Evolutionary conservation across 768 basidiomycete species (phyloP).

Genomic region (Daedaleopsis nitida): DNA sequence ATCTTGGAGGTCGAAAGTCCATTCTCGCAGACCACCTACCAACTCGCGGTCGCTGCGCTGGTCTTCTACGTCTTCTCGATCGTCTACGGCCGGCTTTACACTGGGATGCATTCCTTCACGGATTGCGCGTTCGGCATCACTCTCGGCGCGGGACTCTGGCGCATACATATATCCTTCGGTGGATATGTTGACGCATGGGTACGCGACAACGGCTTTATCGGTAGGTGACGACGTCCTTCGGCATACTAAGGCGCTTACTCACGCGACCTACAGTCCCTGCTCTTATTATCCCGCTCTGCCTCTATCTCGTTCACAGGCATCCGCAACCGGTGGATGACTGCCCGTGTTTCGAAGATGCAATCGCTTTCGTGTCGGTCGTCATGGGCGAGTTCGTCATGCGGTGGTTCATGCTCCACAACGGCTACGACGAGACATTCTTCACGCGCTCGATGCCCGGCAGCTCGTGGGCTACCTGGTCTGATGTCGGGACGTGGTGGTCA

Average conservation of each 20-base stretch:
- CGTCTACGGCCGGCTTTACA: slow-evolving; percentile 80
- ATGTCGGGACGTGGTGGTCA: slow-evolving; percentile 38
- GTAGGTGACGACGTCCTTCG: slow-evolving; percentile 24
- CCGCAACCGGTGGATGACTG: slow-evolving; percentile 96
- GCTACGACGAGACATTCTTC: slow-evolving; percentile 36
- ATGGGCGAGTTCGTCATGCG: slow-evolving; percentile 69
- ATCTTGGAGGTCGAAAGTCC: background rate
- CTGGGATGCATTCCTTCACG: slow-evolving; percentile 86
- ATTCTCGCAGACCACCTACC: slow-evolving; percentile 51
- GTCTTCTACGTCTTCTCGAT: slow-evolving; percentile 66
- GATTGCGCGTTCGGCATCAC: slow-evolving; percentile 66
- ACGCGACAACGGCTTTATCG: slow-evolving; percentile 36
- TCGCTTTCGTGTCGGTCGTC: slow-evolving; percentile 86
- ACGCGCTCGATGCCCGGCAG: slow-evolving; percentile 57
- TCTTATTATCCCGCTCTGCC: slow-evolving; percentile 59
- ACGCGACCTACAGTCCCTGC: slow-evolving; percentile 49
- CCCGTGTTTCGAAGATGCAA: slow-evolving; percentile 97
- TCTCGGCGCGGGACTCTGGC: slow-evolving; percentile 72
- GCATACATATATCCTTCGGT: slow-evolving; percentile 36
- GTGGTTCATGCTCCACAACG: slow-evolving; percentile 59
- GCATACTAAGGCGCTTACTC: slow-evolving; percentile 21
- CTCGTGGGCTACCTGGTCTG: slow-evolving; percentile 42
- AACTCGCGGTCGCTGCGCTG: slow-evolving; percentile 43
- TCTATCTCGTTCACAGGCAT: slow-evolving; percentile 83
- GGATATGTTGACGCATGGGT: slow-evolving; percentile 46